Conservation (phyloP, 257 asterid genomes). For the Schizonepeta tenuifolia region DNA sequence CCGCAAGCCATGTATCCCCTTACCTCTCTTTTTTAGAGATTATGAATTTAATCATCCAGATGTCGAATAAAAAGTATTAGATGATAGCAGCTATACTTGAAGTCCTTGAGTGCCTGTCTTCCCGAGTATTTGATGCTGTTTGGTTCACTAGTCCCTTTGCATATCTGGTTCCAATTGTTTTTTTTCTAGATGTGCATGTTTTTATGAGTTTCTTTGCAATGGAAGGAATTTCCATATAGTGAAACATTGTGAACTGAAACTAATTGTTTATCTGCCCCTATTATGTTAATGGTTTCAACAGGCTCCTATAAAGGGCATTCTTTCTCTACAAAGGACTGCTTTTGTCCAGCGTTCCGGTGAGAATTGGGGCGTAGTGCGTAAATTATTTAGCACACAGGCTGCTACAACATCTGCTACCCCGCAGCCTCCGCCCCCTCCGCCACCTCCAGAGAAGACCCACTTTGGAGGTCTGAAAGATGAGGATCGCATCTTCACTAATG, state of each 20-base stretch:
- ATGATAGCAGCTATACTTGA: background rate
- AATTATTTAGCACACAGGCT: conserved; percentile 81
- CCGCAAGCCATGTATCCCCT: background rate
- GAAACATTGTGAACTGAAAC: background rate
- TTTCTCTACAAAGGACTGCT: conserved; percentile 61
- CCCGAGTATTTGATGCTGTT: conserved; percentile 1
- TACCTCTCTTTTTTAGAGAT: conserved; percentile 11
- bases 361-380: conserved; percentile 52
- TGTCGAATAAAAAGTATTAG: conserved; percentile 10
- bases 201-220: background rate
- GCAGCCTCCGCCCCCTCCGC: conserved; percentile 91
- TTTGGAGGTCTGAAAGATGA: conserved; percentile 97
- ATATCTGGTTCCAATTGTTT: conserved; percentile 3
- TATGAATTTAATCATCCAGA: background rate
- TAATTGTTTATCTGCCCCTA: background rate
- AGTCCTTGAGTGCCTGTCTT: background rate
- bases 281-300: conserved; percentile 40
- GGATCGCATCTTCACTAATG: conserved; percentile 94
- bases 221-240: background rate
- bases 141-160: background rate
- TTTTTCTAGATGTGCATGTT: background rate
- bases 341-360: conserved; percentile 50
- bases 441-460: conserved; percentile 97
- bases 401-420: conserved; percentile 72
- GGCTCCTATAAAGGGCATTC: conserved; percentile 79